A percentile compares a stretch with the other conserved stretches of the same genome.
Evolutionary conservation across 164 flowering plant genomes (phyloP).

Genomic region (Warburgia ugandensis): DNA sequence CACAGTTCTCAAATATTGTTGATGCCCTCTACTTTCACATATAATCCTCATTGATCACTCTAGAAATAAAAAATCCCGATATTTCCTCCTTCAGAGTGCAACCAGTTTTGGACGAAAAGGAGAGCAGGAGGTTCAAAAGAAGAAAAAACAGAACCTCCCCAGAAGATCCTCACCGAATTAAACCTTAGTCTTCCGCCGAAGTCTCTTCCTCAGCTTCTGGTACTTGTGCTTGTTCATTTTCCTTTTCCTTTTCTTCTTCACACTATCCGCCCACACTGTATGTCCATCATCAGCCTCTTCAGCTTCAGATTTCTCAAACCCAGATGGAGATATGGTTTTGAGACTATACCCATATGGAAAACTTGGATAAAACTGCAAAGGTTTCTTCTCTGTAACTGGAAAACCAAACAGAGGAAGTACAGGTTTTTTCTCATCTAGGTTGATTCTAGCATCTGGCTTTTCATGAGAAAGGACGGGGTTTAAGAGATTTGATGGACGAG

Average conservation of each 20-base stretch:
- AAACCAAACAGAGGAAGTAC: constrained; percentile 9
- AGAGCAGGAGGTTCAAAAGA: no score
- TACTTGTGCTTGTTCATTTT: constrained; percentile 60
- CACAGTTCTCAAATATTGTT: no score
- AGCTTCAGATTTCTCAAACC: constrained; percentile 8
- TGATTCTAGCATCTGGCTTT: constrained; percentile 7
- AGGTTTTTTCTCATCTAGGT: not conserved
- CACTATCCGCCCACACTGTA: constrained; percentile 38
- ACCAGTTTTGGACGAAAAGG: no score
- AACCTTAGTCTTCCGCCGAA: constrained; percentile 12
- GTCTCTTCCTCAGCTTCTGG: constrained; percentile 35
- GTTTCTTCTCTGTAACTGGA: not conserved
- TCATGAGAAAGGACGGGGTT: not conserved
- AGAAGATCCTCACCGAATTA: no score
- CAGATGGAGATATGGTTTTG: constrained; percentile 20
- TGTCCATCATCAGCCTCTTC: constrained; percentile 9
- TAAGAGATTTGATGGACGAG: not conserved
- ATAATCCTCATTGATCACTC: no score
- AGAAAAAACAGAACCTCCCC: no score
- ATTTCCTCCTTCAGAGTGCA: no score
- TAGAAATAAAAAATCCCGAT: no score
- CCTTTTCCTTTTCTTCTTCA: constrained; percentile 52
- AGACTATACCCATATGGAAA: constrained; percentile 27
- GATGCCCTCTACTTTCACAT: no score
- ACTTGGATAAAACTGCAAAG: constrained; percentile 24